Percentiles rank a stretch among this genome's conserved stretches.
Evolutionary conservation across 1,139 yeast species (phyloP).

Genomic region (Spencermartinsiella ligniputridi): DNA sequence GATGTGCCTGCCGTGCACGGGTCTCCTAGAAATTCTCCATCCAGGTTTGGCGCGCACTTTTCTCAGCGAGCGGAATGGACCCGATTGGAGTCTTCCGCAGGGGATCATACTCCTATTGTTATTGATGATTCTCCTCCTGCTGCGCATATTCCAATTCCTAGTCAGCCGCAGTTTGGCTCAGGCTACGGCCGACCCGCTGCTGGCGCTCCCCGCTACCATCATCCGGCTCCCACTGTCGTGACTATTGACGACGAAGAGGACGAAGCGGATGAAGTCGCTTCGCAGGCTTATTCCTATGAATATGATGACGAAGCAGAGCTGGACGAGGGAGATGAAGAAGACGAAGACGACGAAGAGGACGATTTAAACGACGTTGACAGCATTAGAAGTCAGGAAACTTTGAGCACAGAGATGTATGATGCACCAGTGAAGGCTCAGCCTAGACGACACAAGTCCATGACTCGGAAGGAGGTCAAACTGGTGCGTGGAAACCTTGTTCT

Average conservation of each 20-base stretch:
- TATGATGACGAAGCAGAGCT: constrained; percentile 25
- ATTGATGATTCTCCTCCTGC: constrained; percentile 17
- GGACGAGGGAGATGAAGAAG: constrained; percentile 26
- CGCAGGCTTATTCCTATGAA: not conserved
- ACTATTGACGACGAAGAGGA: constrained; percentile 22
- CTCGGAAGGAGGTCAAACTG: constrained; percentile 59
- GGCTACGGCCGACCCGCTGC: constrained; percentile 1
- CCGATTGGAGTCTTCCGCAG: constrained; percentile 27
- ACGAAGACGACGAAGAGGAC: constrained; percentile 25
- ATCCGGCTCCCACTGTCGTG: constrained; percentile 26
- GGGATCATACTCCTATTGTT: constrained; percentile 25
- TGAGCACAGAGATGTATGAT: constrained; percentile 25
- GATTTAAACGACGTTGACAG: constrained; percentile 26
- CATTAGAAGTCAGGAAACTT: constrained; percentile 24
- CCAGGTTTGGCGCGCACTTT: constrained; percentile 14
- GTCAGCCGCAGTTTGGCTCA: constrained; percentile 22
- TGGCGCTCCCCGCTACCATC: constrained; percentile 9
- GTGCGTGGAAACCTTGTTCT: constrained; percentile 77
- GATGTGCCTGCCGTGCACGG: constrained; percentile 20
- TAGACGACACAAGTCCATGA: constrained; percentile 54
- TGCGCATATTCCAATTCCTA: constrained; percentile 19
- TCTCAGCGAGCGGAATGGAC: constrained; percentile 29
- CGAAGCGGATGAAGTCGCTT: constrained; percentile 25
- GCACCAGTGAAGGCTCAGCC: constrained; percentile 51
- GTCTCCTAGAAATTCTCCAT: constrained; percentile 24